Evolutionary conservation across 345 rosid genomes (phyloP), one percentile per base, ranked within the genome.

Genomic region (Alliaria petiolata): DNA sequence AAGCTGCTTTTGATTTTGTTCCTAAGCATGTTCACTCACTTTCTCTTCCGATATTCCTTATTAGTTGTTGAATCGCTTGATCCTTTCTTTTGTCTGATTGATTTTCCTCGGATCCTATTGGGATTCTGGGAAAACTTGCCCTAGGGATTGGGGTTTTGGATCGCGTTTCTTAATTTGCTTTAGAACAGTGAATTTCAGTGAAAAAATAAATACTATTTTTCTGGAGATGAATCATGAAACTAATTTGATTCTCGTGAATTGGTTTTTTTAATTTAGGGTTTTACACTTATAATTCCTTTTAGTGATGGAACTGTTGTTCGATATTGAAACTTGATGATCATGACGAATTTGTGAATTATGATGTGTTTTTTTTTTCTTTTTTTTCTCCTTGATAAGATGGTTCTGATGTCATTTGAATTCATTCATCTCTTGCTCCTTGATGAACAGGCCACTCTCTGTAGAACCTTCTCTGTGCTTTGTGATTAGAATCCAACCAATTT

Each of bases 1-100:
- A 36, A 44, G 43, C 20, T 19, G 42, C 50, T 75, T 71, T 75
- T 57, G 70, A 62, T 70, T 68, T 75, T 52, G 42, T 44, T 68
- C n/a, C 3, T 26, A 34, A 25, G 20, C 46, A n/a, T n/a, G 34
- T 50, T 74, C 62, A 51, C 62, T 50, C 31, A 49, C 14, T 36
- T 38, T 36, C 15, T 45, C 28, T 3, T 42, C 38, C 30, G 59
- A 62, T 68, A 64, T 75, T 33, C 16, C 13, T 67, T 53, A 6
- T 44, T 38, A 39, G 55, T 26, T 58, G 14, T 67, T 76, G 61
- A 69, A 46, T 62, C 70, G 65, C 31, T 8, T 42, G 66, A 47
- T 65, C 67, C 19, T 19, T 68, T 55, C 16, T 42, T 33, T 59
- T 2, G 2, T 43, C 31, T 67, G 62, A 60, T 60, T 9, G 55